phyloP scores from a whole-genome alignment of 2,329 filamentous ascomycete species.

The Aspergillus sp. region DNA sequence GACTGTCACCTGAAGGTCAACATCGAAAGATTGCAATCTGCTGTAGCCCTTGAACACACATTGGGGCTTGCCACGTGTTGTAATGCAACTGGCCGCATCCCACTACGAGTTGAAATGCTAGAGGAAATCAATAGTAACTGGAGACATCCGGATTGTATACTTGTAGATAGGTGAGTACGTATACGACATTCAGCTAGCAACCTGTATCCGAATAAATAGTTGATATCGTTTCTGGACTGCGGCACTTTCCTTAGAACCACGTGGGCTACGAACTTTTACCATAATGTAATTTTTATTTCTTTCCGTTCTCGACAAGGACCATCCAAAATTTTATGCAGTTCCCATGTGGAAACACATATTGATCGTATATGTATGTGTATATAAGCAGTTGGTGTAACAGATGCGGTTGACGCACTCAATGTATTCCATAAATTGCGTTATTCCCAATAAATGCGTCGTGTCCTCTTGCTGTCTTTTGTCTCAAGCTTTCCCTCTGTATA shows the following conservation, averaged over 20 bases:
- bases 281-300: not conserved
- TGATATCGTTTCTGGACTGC: not conserved
- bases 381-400: not conserved
- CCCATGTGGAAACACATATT: too few species aligned
- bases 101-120: too few species aligned
- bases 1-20: too few species aligned
- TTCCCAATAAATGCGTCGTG: slow-evolving; percentile 9
- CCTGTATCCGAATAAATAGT: not conserved
- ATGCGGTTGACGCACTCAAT: not conserved
- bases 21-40: too few species aligned
- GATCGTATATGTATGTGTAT: not conserved
- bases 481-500: slow-evolving; percentile 10
- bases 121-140: too few species aligned
- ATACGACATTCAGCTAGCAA: not conserved
- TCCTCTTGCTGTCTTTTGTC: slow-evolving; percentile 6
- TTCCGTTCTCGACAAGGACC: too few species aligned
- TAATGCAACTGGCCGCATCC: too few species aligned
- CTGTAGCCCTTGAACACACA: too few species aligned
- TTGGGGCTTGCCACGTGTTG: too few species aligned
- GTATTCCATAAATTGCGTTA: slow-evolving; percentile 5
- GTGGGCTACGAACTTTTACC: not conserved
- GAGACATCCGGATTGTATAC: not conserved
- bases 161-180: not conserved
- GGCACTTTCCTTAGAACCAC: not conserved
- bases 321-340: too few species aligned